Evolutionary conservation across 1,284 basidiomycete species (phyloP).

Genomic region (Apiotrichum gamsii): DNA sequence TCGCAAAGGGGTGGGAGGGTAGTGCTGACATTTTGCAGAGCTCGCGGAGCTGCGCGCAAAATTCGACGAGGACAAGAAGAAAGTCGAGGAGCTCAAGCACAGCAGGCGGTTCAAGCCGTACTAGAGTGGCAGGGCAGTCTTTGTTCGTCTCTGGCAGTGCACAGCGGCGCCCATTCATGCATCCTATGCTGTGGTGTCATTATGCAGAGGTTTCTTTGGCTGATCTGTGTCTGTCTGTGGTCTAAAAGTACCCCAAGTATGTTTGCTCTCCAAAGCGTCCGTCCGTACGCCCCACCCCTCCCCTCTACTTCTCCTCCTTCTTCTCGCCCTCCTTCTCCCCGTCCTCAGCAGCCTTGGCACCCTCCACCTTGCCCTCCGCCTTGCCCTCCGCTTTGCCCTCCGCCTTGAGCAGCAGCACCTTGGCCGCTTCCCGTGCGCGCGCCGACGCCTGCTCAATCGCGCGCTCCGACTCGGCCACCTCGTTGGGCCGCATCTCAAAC

Average conservation of each 20-base stretch:
- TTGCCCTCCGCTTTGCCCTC: constrained; percentile 5
- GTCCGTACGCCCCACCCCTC: too few species aligned
- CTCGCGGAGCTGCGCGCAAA: constrained; percentile 69
- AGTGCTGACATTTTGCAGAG: constrained; percentile 51
- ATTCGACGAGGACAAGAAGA: constrained; percentile 82
- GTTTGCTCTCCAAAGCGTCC: too few species aligned
- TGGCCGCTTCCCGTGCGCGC: constrained; percentile 23
- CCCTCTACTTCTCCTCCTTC: too few species aligned
- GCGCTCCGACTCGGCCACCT: constrained; percentile 45
- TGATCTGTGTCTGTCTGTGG: too few species aligned
- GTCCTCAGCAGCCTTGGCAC: neutral
- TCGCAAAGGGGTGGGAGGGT: too few species aligned
- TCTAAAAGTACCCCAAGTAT: too few species aligned
- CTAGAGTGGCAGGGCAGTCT: constrained; percentile 48
- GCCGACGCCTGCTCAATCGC: constrained; percentile 48
- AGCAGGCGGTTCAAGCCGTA: constrained; percentile 78
- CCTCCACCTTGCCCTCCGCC: neutral
- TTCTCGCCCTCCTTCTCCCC: too few species aligned
- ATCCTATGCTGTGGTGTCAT: too few species aligned
- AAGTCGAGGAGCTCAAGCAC: constrained; percentile 71
- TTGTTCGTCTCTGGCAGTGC: neutral
- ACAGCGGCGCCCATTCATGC: too few species aligned
- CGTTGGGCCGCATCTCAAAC: constrained; percentile 41
- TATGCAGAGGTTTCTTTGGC: too few species aligned
- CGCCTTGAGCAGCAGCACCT: constrained; percentile 11